These are phyloP conservation scores for Malus hybrid DNA, from an alignment of 331 rosid genomes.

Conservation along the genomic window DNA sequence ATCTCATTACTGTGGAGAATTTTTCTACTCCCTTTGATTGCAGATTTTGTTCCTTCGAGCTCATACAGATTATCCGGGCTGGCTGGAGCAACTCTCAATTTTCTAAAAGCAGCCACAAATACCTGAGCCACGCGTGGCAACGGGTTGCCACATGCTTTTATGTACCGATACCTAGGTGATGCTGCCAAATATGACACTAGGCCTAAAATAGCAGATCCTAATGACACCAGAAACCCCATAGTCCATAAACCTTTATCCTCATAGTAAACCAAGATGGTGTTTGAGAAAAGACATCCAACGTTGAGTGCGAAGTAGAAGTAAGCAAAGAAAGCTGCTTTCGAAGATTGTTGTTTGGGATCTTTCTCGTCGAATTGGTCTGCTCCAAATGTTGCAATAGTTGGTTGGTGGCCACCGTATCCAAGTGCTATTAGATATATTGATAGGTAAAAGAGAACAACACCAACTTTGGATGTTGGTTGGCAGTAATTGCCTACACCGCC, in stretches of 20 bases:
- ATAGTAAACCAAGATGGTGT: neutral
- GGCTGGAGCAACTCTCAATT: too few species aligned
- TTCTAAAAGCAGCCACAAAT: neutral
- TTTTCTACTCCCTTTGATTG: neutral
- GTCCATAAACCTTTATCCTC: neutral
- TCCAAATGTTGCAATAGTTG: neutral
- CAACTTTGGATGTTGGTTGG: neutral
- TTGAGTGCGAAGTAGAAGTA: neutral
- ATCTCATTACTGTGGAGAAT: neutral
- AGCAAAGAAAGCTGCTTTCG: neutral
- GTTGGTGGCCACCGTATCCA: neutral
- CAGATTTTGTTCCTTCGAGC: neutral
- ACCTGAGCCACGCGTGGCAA: neutral
- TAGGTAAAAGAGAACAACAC: neutral
- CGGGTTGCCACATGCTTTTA: neutral
- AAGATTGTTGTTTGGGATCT: neutral
- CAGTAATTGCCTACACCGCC: too few species aligned
- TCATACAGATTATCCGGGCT: too few species aligned
- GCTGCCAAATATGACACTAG: neutral
- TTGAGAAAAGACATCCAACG: neutral
- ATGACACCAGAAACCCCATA: neutral
- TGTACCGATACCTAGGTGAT: neutral
- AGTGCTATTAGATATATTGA: neutral
- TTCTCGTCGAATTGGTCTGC: neutral
- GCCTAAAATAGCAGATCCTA: neutral